Conservation (phyloP, 2,329 filamentous ascomycete genomes). For the Aspergillus chevalieri region DNA sequence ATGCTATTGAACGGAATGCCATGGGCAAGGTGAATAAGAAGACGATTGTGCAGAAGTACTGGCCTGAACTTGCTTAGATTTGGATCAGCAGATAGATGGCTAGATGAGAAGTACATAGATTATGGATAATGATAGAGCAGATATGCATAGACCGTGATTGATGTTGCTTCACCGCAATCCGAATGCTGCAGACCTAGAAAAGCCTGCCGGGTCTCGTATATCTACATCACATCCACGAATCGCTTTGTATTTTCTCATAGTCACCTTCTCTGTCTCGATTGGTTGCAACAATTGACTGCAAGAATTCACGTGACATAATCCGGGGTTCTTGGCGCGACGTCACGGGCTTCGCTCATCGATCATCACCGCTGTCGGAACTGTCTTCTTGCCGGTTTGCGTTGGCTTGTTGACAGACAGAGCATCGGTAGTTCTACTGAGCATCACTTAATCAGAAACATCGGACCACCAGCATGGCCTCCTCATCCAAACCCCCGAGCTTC, state of each 20-base stretch:
- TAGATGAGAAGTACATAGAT: background rate
- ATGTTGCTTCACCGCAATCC: too few species aligned
- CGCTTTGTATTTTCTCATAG: too few species aligned
- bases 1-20: constrained; percentile 51
- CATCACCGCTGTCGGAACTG: background rate
- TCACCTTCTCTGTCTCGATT: background rate
- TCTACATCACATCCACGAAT: too few species aligned
- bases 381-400: background rate
- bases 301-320: constrained; percentile 10
- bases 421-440: background rate
- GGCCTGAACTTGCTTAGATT: constrained; percentile 15
- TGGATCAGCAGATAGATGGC: background rate
- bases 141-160: background rate
- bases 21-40: constrained; percentile 73
- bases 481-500: constrained; percentile 59
- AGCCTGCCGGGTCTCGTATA: too few species aligned
- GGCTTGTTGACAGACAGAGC: too few species aligned
- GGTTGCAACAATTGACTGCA: background rate
- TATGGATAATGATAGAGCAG: background rate
- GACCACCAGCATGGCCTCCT: constrained; percentile 57
- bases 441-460: background rate
- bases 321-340: constrained; percentile 17
- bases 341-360: constrained; percentile 5
- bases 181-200: too few species aligned
- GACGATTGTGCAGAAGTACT: constrained; percentile 34